Evolutionary conservation across 257 asterid species (phyloP), one percentile per base, ranked within the genome.

Genomic region (Gentiana macrophylla): DNA sequence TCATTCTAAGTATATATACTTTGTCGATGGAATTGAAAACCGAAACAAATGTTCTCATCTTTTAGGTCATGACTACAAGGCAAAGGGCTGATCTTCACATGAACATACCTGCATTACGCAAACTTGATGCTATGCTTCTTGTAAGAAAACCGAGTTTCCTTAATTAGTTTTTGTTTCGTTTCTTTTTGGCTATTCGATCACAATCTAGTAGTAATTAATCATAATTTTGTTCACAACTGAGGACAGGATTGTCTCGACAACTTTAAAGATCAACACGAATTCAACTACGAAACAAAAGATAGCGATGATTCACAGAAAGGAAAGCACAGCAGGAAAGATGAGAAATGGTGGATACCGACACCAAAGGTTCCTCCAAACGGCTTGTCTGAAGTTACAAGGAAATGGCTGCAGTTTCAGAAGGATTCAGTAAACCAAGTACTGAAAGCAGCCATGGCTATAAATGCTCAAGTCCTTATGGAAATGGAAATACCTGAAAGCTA

Each of bases 281-380:
- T 91, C 77, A 65, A 66, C 67, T 91, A 91, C 62, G 60, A 54
- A 10, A 52, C 75, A 8, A 69, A 69, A 47, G 79, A 69, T 53
- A 48, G 32, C 2, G 86, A 82, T 2, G 76, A 77, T 3, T 79
- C 80, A 50, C 36, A 67, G 60, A 62, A 77, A 52, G 77, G 70
- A 24, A 52, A 63, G 32, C 32, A 11, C 11, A 52, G 47, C 24
- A 76, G 80, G 60, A 56, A 68, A 49, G 83, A 79, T 32, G 85
- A 84, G 24, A 88, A 85, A 75, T 91, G 98, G 98, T 91, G 98
- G 97, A 78, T 91, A 58, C 98, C 97, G 1, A 69, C 79, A 35
- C 95, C 98, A 33, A 78, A 78, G 70, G 97, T 88, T 69, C 89
- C 94, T 5, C 61, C 75, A 0, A 66, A 69, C 4, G 98, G 98